These are phyloP conservation scores for Ochromonas danica DNA, from an alignment of 108 stramenopile genomes.

Conservation along the genomic window DNA sequence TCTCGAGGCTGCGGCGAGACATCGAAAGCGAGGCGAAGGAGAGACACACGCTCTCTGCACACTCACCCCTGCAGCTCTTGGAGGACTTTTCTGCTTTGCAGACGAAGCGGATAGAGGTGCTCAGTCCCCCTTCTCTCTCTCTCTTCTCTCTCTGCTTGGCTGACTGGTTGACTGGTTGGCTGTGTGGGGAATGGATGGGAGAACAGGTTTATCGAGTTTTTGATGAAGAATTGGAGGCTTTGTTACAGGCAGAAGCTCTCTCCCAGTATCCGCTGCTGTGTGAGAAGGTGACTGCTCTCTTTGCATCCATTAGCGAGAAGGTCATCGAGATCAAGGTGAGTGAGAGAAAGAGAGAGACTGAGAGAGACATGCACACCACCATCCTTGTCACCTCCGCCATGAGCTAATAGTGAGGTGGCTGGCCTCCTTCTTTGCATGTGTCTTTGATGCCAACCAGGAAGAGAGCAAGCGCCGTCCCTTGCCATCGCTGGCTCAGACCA, in stretches of 20 bases:
- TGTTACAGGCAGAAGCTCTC: conserved; percentile 14
- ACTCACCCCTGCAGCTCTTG: neutral
- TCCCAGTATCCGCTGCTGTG: conserved; percentile 13
- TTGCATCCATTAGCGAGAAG: conserved; percentile 9
- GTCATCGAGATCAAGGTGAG: conserved; percentile 14
- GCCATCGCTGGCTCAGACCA: conserved; percentile 12
- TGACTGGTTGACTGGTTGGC: too few species aligned
- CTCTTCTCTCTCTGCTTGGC: too few species aligned
- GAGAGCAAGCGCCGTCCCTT: conserved; percentile 12
- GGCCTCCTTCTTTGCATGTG: conserved; percentile 13
- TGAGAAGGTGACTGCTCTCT: conserved; percentile 14
- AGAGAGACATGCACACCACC: conserved; percentile 13
- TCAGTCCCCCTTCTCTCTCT: too few species aligned
- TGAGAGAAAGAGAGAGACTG: conserved; percentile 15
- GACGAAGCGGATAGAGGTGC: neutral
- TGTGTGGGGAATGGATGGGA: neutral
- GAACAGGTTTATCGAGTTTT: conserved; percentile 16
- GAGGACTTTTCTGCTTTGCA: neutral
- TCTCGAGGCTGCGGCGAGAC: too few species aligned
- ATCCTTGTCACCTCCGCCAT: conserved; percentile 13
- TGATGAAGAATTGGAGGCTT: conserved; percentile 15
- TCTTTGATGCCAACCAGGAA: conserved; percentile 15
- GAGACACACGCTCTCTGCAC: neutral
- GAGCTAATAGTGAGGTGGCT: conserved; percentile 14
- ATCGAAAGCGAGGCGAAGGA: too few species aligned